phyloP scores from a whole-genome alignment of 768 basidiomycete genomes.

The Cystobasidium onofrii region DNA sequence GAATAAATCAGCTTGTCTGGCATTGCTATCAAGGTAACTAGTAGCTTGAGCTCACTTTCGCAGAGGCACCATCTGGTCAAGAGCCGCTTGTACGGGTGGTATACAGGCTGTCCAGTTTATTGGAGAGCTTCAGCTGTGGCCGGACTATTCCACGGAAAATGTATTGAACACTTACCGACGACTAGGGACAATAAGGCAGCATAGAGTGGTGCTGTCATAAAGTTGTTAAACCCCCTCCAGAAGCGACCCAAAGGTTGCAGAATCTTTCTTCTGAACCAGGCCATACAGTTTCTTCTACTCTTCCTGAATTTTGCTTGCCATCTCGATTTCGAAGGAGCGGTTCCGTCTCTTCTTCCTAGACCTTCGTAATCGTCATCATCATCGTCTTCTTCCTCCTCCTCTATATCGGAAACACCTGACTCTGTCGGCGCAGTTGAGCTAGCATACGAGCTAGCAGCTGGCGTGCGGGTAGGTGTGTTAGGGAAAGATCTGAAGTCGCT shows the following conservation, averaged over 20 bases:
- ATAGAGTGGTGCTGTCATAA: slow-evolving; percentile 76
- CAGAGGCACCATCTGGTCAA: slow-evolving; percentile 54
- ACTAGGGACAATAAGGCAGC: slow-evolving; percentile 38
- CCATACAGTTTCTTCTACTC: slow-evolving; percentile 40
- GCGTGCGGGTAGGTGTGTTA: slow-evolving; percentile 39
- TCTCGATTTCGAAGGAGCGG: slow-evolving; percentile 24
- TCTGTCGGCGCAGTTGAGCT: neutral
- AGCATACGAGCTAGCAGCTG: slow-evolving; percentile 25
- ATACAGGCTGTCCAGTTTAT: slow-evolving; percentile 60
- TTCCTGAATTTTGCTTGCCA: slow-evolving; percentile 35
- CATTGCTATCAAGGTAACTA: slow-evolving; percentile 16
- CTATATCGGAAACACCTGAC: slow-evolving; percentile 6
- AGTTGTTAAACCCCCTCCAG: slow-evolving; percentile 51
- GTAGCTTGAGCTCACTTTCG: slow-evolving; percentile 45
- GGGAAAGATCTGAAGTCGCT: slow-evolving; percentile 39
- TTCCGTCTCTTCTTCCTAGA: slow-evolving; percentile 22
- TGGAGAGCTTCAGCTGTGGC: slow-evolving; percentile 49
- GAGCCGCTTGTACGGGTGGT: slow-evolving; percentile 62
- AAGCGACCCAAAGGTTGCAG: slow-evolving; percentile 32
- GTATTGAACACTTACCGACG: slow-evolving; percentile 34
- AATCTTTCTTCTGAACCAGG: slow-evolving; percentile 42
- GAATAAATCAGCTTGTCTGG: slow-evolving; percentile 14
- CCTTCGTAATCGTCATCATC: slow-evolving; percentile 33
- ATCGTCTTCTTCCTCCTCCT: slow-evolving; percentile 15
- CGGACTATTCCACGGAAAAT: too few relatives aligned